Base-by-base conservation (phyloP, 148 eudicot species). In the Rhododendron griersonianum region DNA sequence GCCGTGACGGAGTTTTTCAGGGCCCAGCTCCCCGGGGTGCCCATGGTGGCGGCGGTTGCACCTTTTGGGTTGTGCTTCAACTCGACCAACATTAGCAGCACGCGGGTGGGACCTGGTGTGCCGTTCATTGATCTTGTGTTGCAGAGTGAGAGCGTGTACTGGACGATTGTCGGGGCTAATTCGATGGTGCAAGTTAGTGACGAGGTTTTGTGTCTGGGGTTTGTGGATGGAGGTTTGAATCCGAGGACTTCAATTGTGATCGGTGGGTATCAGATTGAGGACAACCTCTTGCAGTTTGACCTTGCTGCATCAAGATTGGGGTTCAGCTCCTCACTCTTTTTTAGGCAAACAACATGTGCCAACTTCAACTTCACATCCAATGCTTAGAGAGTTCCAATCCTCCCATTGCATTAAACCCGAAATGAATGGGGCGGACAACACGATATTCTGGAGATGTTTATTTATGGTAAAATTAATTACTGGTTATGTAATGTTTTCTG, bases 221-320 rank as follows among this genome's bases (percentile, higher is more conserved):
- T 92, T 69, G 88, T 94, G 19, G 94, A 94, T 84, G 93, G 93
- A 1, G 94, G 94, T 19, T 74, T 7, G 50, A 19, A 87, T 0
- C 76, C 90, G 0, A 69, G 73, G 65, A 87, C 89, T 2, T 84
- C 89, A 1, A 84, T 93, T 13, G 91, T 92, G 83, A 89, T 92
- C 0, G 94, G 95, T 57, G 93, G 91, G 63, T 48, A 87, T 41
- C 93, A 91, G 44, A 65, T 93, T 86, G 95, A 92, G 85, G 87
- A 93, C 23, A 92, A 91, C 82, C 50, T 92, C 67, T n/a, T 92
- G 82, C 82, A 92, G 83, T 90, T 93, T 87, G 95, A 93, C 85
- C 23, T 87, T 79, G 91, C 41, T 0, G 25, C 41, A 21, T 80
- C 85, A 2, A 85, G 83, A 73, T 21, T 93, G 35, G 95, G 94